Evolutionary conservation across 2,329 filamentous ascomycete species (phyloP).

Genomic region (Cephalotrichum gorgonifer): DNA sequence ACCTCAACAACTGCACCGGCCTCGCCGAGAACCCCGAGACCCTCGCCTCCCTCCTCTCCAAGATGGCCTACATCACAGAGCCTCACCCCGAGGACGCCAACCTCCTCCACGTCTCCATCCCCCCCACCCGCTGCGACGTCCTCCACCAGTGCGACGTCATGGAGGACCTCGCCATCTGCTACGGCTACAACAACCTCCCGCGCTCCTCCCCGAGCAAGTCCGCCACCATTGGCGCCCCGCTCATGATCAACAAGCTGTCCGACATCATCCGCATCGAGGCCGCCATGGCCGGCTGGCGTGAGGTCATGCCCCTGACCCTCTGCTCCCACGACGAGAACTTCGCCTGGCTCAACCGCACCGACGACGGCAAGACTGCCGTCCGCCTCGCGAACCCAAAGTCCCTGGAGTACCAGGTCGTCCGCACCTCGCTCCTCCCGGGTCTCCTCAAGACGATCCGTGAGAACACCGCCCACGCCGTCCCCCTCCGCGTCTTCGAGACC

Average conservation of each 20-base stretch:
- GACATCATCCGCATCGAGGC: constrained; percentile 86
- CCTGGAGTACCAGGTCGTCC: constrained; percentile 83
- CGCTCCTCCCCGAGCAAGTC: constrained; percentile 78
- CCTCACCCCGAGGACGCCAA: constrained; percentile 56
- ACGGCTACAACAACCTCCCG: constrained; percentile 94
- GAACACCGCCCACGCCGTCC: constrained; percentile 80
- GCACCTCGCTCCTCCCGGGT: constrained; percentile 76
- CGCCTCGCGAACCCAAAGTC: constrained; percentile 89
- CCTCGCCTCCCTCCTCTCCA: constrained; percentile 70
- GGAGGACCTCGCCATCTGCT: constrained; percentile 94
- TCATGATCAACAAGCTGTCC: constrained; percentile 86
- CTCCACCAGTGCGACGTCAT: constrained; percentile 97
- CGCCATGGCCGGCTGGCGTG: constrained; percentile 90
- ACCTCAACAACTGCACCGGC: constrained; percentile 89
- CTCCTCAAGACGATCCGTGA: constrained; percentile 88
- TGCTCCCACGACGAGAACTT: constrained; percentile 99
- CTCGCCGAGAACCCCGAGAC: constrained; percentile 62
- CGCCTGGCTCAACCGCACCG: constrained; percentile 80
- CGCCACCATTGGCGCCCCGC: constrained; percentile 74
- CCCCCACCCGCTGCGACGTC: constrained; percentile 84
- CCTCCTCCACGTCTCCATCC: constrained; percentile 71
- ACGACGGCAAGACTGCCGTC: constrained; percentile 75
- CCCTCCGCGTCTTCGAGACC: constrained; percentile 87
- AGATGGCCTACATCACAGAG: constrained; percentile 79
- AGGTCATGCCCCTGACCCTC: constrained; percentile 91